These are phyloP conservation scores for Hygrophoropsis aurantiaca DNA, from an alignment of 768 basidiomycete genomes.

Conservation along the genomic window DNA sequence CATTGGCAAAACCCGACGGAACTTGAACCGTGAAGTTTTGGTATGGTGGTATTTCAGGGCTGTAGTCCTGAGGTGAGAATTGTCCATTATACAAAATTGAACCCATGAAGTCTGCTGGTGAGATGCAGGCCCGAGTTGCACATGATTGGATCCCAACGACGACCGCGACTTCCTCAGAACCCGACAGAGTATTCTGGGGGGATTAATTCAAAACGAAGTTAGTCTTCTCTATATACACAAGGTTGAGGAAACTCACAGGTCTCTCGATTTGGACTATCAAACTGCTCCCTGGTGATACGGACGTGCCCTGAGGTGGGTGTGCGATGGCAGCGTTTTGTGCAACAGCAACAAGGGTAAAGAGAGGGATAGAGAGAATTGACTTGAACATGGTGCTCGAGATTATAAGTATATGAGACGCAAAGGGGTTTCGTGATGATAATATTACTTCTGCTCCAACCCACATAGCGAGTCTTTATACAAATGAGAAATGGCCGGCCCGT, in stretches of 20 bases:
- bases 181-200: conserved; percentile 35
- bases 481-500: no score
- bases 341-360: conserved; percentile 34
- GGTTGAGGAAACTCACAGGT: conserved; percentile 37
- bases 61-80: conserved; percentile 37
- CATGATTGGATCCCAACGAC: conserved; percentile 46
- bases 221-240: no score
- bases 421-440: no score
- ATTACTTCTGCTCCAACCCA: no score
- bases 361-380: conserved; percentile 11
- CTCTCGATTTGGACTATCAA: conserved; percentile 47
- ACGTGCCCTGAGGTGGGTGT: conserved; percentile 35
- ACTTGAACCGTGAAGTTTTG: conserved; percentile 46
- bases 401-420: no score
- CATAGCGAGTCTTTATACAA: no score
- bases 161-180: conserved; percentile 44
- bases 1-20: conserved; percentile 26
- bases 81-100: conserved; percentile 48
- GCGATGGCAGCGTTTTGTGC: conserved; percentile 45
- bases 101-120: conserved; percentile 35
- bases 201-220: no score
- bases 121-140: conserved; percentile 20
- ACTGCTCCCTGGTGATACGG: conserved; percentile 35
- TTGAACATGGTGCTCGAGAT: conserved; percentile 14
- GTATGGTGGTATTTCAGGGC: conserved; percentile 33